Base-by-base conservation (phyloP, 352 stramenopile species). In the Pythium sukuiense region DNA sequence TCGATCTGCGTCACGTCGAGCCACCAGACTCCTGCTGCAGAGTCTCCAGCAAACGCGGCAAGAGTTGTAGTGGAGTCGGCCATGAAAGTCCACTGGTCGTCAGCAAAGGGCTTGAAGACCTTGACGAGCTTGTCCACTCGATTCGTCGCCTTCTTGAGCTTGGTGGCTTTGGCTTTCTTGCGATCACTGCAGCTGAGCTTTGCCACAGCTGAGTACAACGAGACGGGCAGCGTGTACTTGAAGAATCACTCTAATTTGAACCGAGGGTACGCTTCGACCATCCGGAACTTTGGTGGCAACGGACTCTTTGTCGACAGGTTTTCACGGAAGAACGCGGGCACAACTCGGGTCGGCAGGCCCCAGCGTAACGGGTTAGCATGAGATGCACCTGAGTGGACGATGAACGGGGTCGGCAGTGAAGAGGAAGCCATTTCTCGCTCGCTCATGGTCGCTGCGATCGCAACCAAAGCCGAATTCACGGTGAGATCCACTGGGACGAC, bases 161-260 rank as follows among this genome's bases (percentile, higher is more conserved):
- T 73, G 1, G 77, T 74, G 0, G 84, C 82, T 20, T 91, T 74
- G 52, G 81, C 79, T 32, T 85, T 77, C 62, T 90, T 78, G 12
- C 70, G 63, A 6, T 70, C 50, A 59, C 85, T 79, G 1, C 84
- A 75, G 2, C 67, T 81, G 6, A 79, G 77, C 29, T 88, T 87
- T 2, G 85, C 81, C 16, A 89, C 48, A 1, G 81, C 87, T 29
- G 79, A 87, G 61, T 91, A 92, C 24, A 86, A 74, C 3, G 80
- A 89, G 41, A 81, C 87, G 14, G 84, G 86, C 18, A 96, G 54
- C 32, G 79, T 69, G 41, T 96, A 96, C 14, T 70, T 73, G 2
- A 92, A 65, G 55, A 90, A 89, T 85, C 87, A 96, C 54, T 90
- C 79, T 27, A 91, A 70, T 33, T 91, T 74, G 59, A 95, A 95